phyloP scores from a whole-genome alignment of 1,284 basidiomycete genomes.

The Leccinum laetum region DNA sequence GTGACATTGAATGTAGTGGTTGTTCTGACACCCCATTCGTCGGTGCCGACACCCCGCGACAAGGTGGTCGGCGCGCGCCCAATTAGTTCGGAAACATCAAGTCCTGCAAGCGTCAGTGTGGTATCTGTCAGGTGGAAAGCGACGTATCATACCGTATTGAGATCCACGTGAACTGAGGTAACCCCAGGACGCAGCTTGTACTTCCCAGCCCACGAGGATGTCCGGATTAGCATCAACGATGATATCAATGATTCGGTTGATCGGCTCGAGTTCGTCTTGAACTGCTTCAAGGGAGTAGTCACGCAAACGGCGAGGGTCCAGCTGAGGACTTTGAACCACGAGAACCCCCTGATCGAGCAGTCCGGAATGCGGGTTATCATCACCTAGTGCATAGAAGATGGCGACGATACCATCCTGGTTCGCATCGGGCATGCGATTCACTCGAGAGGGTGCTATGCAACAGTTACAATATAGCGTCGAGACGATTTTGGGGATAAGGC shows the following conservation, averaged over 20 bases:
- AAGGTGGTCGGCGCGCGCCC: constrained; percentile 60
- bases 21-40: constrained; percentile 77
- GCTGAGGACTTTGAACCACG: constrained; percentile 44
- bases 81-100: constrained; percentile 67
- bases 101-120: constrained; percentile 42
- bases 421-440: constrained; percentile 68
- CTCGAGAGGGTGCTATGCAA: constrained; percentile 59
- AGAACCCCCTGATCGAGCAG: constrained; percentile 60
- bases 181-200: constrained; percentile 90
- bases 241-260: constrained; percentile 80
- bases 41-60: constrained; percentile 38
- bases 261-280: constrained; percentile 76
- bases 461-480: not conserved
- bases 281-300: constrained; percentile 56
- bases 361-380: constrained; percentile 36
- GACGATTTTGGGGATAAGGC: constrained; percentile 16
- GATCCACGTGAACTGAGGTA: constrained; percentile 77
- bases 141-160: constrained; percentile 51
- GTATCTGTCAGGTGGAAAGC: not conserved
- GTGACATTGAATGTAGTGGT: constrained; percentile 84
- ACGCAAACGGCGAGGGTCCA: constrained; percentile 42
- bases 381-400: constrained; percentile 68
- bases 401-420: constrained; percentile 71
- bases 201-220: constrained; percentile 90
- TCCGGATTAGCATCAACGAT: constrained; percentile 88